Conservation (phyloP, 2,329 filamentous ascomycete species). For the Pseudogymnoascus sp. region DNA sequence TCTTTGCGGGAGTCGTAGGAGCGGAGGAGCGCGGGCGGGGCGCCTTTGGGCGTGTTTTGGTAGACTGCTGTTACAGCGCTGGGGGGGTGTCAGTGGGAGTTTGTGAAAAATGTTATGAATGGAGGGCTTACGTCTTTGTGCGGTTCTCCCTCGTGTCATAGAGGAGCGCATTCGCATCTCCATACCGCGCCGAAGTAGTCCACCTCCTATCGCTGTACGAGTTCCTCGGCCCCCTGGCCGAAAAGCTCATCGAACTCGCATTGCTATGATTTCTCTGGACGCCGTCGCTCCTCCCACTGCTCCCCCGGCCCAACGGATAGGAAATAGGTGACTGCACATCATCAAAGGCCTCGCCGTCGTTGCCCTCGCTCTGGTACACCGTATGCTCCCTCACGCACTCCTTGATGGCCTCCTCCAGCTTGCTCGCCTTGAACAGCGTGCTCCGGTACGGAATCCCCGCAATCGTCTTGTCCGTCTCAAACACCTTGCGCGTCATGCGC, state of each 20-base stretch:
- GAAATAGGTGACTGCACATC: conserved; percentile 20
- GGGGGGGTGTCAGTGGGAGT: conserved; percentile 19
- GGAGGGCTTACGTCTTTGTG: conserved; percentile 72
- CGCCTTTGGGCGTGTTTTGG: conserved; percentile 64
- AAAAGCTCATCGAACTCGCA: conserved; percentile 75
- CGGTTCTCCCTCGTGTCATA: conserved; percentile 80
- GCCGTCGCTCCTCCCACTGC: conserved; percentile 34
- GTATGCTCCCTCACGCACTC: conserved; percentile 84
- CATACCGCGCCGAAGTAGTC: conserved; percentile 45
- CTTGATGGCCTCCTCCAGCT: conserved; percentile 85
- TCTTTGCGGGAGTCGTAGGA: conserved; percentile 95
- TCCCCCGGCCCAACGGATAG: conserved; percentile 34
- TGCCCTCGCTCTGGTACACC: conserved; percentile 69
- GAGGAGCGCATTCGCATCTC: conserved; percentile 76
- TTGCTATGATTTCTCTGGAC: conserved; percentile 63
- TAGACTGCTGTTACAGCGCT: conserved; percentile 88
- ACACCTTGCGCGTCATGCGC: conserved; percentile 85
- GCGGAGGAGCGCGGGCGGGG: conserved; percentile 64
- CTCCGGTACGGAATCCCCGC: conserved; percentile 89
- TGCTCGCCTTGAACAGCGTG: conserved; percentile 93
- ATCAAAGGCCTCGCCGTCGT: conserved; percentile 47
- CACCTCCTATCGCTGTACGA: conserved; percentile 34
- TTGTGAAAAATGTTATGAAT: not conserved
- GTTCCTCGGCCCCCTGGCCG: conserved; percentile 52
- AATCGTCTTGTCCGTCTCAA: conserved; percentile 97